These are phyloP conservation scores for Tricholoma sp. DNA, from an alignment of 768 basidiomycete species.

Conservation along the genomic window DNA sequence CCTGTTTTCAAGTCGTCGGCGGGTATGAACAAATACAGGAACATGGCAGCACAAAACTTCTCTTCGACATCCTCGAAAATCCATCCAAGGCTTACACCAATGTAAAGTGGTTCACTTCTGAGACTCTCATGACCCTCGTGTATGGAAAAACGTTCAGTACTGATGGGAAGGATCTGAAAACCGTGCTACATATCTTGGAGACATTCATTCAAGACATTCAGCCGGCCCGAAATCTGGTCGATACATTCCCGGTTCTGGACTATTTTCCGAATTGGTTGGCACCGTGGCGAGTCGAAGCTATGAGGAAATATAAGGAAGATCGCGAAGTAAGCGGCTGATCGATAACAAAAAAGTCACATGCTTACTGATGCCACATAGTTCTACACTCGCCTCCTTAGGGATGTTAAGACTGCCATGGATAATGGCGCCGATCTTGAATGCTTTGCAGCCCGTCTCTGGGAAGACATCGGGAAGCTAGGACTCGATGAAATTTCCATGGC, in stretches of 20 bases:
- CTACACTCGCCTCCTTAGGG: no score
- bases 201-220: slow-evolving; percentile 19
- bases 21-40: slow-evolving; percentile 11
- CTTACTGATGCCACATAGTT: no score
- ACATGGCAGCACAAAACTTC: slow-evolving; percentile 6
- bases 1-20: slow-evolving; percentile 1
- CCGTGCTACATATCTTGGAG: slow-evolving; percentile 16
- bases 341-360: no score
- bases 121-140: slow-evolving; percentile 14
- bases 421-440: slow-evolving; percentile 6
- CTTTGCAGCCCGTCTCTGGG: slow-evolving; percentile 11
- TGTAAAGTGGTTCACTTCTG: slow-evolving; percentile 12
- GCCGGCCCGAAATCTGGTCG: slow-evolving; percentile 12
- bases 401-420: no score
- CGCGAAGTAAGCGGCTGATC: slow-evolving; percentile 6
- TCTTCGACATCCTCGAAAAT: slow-evolving; percentile 6
- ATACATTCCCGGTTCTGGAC: slow-evolving; percentile 11
- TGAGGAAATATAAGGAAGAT: slow-evolving; percentile 8
- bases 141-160: slow-evolving; percentile 20
- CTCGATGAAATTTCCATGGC: slow-evolving; percentile 5
- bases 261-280: slow-evolving; percentile 7
- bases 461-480: slow-evolving; percentile 5
- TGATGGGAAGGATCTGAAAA: slow-evolving; percentile 19
- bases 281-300: slow-evolving; percentile 9
- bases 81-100: slow-evolving; percentile 4